Conservation (phyloP, 257 asterid species). For the Thymus quinquecostatus region DNA sequence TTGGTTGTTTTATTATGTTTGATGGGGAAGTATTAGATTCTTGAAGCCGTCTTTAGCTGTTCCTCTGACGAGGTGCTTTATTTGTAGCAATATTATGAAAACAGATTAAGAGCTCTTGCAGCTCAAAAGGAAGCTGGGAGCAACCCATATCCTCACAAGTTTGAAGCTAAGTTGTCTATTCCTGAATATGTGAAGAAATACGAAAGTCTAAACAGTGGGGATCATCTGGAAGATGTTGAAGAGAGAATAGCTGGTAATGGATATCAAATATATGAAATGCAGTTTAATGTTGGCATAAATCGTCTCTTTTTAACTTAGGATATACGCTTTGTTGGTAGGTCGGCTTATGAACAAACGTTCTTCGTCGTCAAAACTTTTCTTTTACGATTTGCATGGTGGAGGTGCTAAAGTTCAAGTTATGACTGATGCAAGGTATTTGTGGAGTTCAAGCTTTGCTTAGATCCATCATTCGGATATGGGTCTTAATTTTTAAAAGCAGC, state of each 20-base stretch:
- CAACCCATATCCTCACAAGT: conserved; percentile 86
- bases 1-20: neutral
- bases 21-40: neutral
- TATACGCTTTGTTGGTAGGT: conserved; percentile 44
- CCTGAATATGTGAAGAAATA: conserved; percentile 69
- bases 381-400: conserved; percentile 79
- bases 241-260: conserved; percentile 72
- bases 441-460: neutral
- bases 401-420: conserved; percentile 90
- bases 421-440: conserved; percentile 76
- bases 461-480: neutral
- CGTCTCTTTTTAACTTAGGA: neutral
- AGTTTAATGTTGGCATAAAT: neutral
- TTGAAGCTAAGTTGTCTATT: conserved; percentile 46
- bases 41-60: neutral
- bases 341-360: conserved; percentile 82
- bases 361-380: conserved; percentile 72
- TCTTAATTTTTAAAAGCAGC: neutral
- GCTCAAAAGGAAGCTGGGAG: conserved; percentile 63
- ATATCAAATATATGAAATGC: conserved; percentile 5
- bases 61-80: conserved; percentile 6
- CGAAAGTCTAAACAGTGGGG: conserved; percentile 60
- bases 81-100: conserved; percentile 79
- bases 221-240: conserved; percentile 67
- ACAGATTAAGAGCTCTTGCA: conserved; percentile 62